Evolutionary conservation across 768 basidiomycete species (phyloP).

Genomic region (Russula sp.): DNA sequence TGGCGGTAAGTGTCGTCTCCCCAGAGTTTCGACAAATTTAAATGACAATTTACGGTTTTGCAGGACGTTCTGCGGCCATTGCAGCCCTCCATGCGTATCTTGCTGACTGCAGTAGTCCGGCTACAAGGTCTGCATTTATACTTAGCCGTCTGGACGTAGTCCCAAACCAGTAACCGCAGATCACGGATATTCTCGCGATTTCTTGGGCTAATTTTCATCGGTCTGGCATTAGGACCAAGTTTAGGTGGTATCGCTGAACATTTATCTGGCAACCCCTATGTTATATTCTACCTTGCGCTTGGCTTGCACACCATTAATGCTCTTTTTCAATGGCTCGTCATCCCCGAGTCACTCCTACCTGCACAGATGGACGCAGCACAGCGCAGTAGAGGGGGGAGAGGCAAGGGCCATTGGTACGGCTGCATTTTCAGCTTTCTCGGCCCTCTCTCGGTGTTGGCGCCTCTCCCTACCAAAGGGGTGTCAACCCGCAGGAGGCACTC

Average conservation of each 20-base stretch:
- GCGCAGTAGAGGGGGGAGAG: constrained; percentile 28
- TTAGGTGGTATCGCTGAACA: constrained; percentile 65
- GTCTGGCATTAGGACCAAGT: constrained; percentile 76
- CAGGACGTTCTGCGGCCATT: constrained; percentile 47
- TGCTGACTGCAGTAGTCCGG: constrained; percentile 60
- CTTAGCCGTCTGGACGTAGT: constrained; percentile 10
- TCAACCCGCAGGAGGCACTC: constrained; percentile 42
- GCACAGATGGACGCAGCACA: constrained; percentile 36
- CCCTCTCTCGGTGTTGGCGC: constrained; percentile 66
- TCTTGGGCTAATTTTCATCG: constrained; percentile 65
- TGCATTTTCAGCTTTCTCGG: constrained; percentile 60
- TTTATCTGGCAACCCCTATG: constrained; percentile 50
- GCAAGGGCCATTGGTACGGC: constrained; percentile 39
- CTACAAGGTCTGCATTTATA: constrained; percentile 30
- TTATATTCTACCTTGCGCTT: constrained; percentile 69
- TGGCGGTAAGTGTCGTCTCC: constrained; percentile 52
- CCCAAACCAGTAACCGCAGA: constrained; percentile 37
- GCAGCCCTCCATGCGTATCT: constrained; percentile 65
- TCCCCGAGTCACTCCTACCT: constrained; percentile 76
- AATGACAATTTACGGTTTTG: not conserved
- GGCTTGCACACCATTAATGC: constrained; percentile 50
- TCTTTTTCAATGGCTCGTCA: constrained; percentile 50
- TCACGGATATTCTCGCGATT: constrained; percentile 63
- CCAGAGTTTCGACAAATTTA: not conserved
- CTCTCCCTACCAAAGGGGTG: constrained; percentile 36